Evolutionary conservation across 2,329 filamentous ascomycete species (phyloP).

Genomic region (Phialophora tarda): DNA sequence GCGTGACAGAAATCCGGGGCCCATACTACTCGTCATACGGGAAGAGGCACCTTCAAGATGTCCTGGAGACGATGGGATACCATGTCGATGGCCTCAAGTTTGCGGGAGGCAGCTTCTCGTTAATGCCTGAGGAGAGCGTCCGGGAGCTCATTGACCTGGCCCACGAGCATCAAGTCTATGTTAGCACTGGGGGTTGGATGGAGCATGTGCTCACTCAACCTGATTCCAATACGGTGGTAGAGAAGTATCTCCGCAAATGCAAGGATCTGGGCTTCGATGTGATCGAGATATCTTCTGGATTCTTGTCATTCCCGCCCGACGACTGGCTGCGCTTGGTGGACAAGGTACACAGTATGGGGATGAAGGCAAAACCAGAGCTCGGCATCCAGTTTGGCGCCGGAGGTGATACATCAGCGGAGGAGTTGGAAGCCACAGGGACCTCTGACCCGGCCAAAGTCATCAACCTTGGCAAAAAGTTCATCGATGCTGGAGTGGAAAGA

Average conservation of each 20-base stretch:
- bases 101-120: slow-evolving; percentile 58
- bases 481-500: slow-evolving; percentile 59
- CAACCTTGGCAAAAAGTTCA: slow-evolving; percentile 57
- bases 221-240: slow-evolving; percentile 53
- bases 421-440: slow-evolving; percentile 56
- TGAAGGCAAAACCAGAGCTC: slow-evolving; percentile 61
- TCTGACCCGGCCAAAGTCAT: slow-evolving; percentile 58
- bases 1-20: slow-evolving; percentile 62
- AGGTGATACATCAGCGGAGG: slow-evolving; percentile 57
- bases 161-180: slow-evolving; percentile 57
- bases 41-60: slow-evolving; percentile 58
- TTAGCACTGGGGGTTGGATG: slow-evolving; percentile 62
- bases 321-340: slow-evolving; percentile 61
- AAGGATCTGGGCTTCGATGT: slow-evolving; percentile 62
- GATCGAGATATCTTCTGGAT: slow-evolving; percentile 60
- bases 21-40: slow-evolving; percentile 63
- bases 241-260: slow-evolving; percentile 58
- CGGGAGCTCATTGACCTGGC: slow-evolving; percentile 58
- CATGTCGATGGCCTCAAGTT: slow-evolving; percentile 64
- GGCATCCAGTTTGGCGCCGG: slow-evolving; percentile 65
- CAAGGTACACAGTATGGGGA: slow-evolving; percentile 53
- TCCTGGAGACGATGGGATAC: slow-evolving; percentile 61
- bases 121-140: slow-evolving; percentile 55
- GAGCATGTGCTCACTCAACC: slow-evolving; percentile 60
- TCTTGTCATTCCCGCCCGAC: slow-evolving; percentile 60